These are phyloP conservation scores for Monosporascus ibericus DNA, from an alignment of 2,329 filamentous ascomycete genomes.

Conservation along the genomic window DNA sequence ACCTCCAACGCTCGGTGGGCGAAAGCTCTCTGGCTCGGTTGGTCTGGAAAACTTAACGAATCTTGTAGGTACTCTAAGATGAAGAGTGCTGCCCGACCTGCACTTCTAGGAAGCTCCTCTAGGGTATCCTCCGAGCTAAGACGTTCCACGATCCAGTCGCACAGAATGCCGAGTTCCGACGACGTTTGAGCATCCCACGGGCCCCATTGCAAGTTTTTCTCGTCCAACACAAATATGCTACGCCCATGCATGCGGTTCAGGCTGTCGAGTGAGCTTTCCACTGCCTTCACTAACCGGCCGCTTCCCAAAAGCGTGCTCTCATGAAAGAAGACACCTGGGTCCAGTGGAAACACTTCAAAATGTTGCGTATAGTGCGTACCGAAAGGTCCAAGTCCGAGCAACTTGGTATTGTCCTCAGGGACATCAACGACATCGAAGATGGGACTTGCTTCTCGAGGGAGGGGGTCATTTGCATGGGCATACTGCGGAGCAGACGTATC, in stretches of 20 bases:
- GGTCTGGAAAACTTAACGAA: slow-evolving; percentile 32
- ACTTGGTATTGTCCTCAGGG: slow-evolving; percentile 26
- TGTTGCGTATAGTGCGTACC: slow-evolving; percentile 56
- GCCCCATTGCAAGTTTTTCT: slow-evolving; percentile 47
- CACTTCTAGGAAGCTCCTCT: slow-evolving; percentile 11
- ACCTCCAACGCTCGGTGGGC: slow-evolving; percentile 37
- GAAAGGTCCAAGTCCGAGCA: slow-evolving; percentile 53
- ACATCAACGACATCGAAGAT: slow-evolving; percentile 14
- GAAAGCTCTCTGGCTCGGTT: slow-evolving; percentile 34
- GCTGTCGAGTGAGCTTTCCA: slow-evolving; percentile 22
- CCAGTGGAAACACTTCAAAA: slow-evolving; percentile 57
- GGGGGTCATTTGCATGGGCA: slow-evolving; percentile 46
- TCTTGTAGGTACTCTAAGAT: slow-evolving; percentile 42
- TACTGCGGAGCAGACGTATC: slow-evolving; percentile 49
- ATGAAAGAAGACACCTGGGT: slow-evolving; percentile 52
- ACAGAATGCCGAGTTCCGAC: slow-evolving; percentile 55
- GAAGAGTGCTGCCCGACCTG: slow-evolving; percentile 34
- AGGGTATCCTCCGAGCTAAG: slow-evolving; percentile 15
- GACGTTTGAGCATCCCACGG: slow-evolving; percentile 52
- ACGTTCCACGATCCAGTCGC: slow-evolving; percentile 52
- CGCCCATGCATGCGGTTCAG: slow-evolving; percentile 26
- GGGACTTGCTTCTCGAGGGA: slow-evolving; percentile 26
- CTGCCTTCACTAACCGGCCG: slow-evolving; percentile 39
- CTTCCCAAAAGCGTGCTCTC: slow-evolving; percentile 52
- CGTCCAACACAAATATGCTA: slow-evolving; percentile 39